Evolutionary conservation across 2,329 filamentous ascomycete genomes (phyloP), one percentile per base, ranked within the genome.

Genomic region (Coniella lustricola): DNA sequence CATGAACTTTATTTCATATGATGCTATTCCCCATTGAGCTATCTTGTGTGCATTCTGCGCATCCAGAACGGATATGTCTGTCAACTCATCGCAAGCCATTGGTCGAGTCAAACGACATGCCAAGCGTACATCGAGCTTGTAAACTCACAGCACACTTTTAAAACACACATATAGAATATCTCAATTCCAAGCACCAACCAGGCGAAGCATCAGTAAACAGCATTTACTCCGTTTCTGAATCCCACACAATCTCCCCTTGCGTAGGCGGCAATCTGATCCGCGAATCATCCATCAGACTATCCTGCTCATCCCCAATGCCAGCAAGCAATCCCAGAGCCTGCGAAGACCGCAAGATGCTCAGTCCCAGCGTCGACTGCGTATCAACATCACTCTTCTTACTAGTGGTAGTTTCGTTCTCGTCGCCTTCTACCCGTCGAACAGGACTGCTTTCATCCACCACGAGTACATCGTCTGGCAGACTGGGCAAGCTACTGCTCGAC

Each of bases 261-360:
- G 29, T 14, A 4, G 62, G 57, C 14, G 69, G 68, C 25, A 66
- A 67, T 14, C 60, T 62, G 5, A 65, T 62, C 25, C 65, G 58
- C 53, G 60, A 64, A 22, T 70, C 66, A 32, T 67, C 62, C 44
- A 72, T 49, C 37, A 75, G 50, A 53, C 70, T 73, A 18, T 74
- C 70, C 32, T 38, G 32, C 48, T 53, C 51, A 22, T 33, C 44
- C 13, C 44, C 44, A 12, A 46, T 46, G 10, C 76, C 71, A 49
- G 81, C 60, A 63, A 76, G 58, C 25, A 29, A 29, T 16, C 78
- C 63, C 13, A 39, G 12, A 2, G 48, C 41, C 59, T 81, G 73
- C 8, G 74, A 76, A 9, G 67, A 70, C 13, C 63, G 57, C 5
- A 62, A 62, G 21, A 67, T 68, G 14, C 64, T 56, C 4, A 62